Percentiles rank a stretch among this genome's conserved stretches.
These are phyloP conservation scores for Aureobasidium sp. DNA, from an alignment of 2,329 filamentous ascomycete genomes.

Conservation along the genomic window DNA sequence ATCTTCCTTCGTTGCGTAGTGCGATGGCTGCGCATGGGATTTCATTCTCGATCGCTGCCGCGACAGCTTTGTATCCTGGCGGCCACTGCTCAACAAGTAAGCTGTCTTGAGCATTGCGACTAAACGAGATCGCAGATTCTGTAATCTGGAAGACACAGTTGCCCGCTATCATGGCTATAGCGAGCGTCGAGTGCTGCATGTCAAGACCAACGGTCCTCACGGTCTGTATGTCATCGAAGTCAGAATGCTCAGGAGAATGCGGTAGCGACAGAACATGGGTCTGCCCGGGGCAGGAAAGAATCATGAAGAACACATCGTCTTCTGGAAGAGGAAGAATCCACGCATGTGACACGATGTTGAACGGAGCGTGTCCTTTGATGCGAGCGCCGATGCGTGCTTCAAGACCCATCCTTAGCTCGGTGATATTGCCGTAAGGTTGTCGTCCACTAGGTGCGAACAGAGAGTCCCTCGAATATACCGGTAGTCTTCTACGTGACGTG, in stretches of 20 bases:
- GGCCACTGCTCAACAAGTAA: conserved; percentile 10
- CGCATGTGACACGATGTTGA: conserved; percentile 27
- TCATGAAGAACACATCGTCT: conserved; percentile 28
- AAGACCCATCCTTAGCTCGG: conserved; percentile 37
- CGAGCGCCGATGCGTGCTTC: conserved; percentile 27
- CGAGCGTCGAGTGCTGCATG: conserved; percentile 22
- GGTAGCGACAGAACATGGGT: conserved; percentile 15
- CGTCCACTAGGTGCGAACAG: conserved; percentile 38
- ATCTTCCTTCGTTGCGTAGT: conserved; percentile 13
- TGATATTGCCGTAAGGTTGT: conserved; percentile 37
- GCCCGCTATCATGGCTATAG: conserved; percentile 19
- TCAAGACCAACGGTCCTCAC: conserved; percentile 21
- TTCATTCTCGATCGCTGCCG: conserved; percentile 21
- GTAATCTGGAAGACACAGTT: conserved; percentile 27
- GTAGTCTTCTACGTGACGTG: neutral
- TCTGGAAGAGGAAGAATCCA: conserved; percentile 32
- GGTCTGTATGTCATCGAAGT: neutral
- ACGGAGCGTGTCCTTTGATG: neutral
- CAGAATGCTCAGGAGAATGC: conserved; percentile 16
- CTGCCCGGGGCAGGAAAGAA: conserved; percentile 30
- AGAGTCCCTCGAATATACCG: conserved; percentile 20
- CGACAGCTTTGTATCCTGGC: conserved; percentile 19
- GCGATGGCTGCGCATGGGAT: conserved; percentile 19
- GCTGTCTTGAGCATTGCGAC: conserved; percentile 19
- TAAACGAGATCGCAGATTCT: conserved; percentile 20